Conservation (phyloP, 371 early-diverging fungal genomes). For the Capillidium heterosporum region DNA sequence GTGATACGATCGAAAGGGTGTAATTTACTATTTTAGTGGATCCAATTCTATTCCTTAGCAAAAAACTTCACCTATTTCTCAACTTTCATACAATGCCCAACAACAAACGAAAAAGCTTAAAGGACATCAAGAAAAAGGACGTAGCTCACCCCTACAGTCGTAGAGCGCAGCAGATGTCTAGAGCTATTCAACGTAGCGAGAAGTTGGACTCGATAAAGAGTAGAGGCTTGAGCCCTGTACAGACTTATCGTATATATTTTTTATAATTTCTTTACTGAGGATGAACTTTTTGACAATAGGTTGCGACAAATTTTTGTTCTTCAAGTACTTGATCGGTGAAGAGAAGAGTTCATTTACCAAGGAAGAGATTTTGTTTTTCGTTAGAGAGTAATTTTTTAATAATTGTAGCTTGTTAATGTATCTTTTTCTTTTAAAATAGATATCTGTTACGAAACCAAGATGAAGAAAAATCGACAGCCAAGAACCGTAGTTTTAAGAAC, state of each 20-base stretch:
- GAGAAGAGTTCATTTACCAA: neutral
- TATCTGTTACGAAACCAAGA: neutral
- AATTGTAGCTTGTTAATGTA: neutral
- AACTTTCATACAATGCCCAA: conserved; percentile 14
- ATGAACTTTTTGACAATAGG: neutral
- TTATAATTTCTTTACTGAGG: neutral
- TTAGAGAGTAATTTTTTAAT: conserved; percentile 1
- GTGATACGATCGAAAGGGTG: no score
- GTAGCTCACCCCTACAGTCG: conserved; percentile 1
- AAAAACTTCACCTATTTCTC: no score
- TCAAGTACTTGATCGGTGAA: neutral
- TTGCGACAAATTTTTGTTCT: conserved; percentile 1
- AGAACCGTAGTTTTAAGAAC: neutral
- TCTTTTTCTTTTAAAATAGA: neutral
- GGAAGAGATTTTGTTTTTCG: neutral
- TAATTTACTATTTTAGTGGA: no score
- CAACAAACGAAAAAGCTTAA: conserved; percentile 8
- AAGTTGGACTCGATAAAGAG: neutral
- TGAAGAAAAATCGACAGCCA: neutral
- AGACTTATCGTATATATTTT: neutral
- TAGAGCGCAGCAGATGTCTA: neutral
- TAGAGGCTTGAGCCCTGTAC: neutral
- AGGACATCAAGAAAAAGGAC: conserved; percentile 6
- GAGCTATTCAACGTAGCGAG: neutral
- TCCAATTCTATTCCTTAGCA: no score